Base-by-base conservation (phyloP, 805 yeast genomes). In the Ogataea paraovalis region DNA sequence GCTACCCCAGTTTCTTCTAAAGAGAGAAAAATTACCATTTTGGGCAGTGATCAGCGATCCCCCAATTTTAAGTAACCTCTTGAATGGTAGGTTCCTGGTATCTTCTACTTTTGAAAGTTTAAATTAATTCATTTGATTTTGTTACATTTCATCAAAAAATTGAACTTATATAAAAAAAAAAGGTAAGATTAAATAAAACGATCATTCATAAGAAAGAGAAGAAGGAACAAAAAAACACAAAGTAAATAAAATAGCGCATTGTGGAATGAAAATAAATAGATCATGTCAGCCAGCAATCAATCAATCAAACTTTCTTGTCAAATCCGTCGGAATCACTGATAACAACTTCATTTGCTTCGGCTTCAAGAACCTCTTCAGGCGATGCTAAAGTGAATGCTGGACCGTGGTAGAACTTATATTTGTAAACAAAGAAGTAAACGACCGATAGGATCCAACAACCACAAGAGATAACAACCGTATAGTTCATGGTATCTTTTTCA, bases 391-490 rank as follows among this genome's bases (percentile, higher is more conserved):
- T 39, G 19, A 28, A 39, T 8, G 30, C 30, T 22, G 41, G 41
- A 23, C 41, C 41, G 13, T 39, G 41, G 13, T 39, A 39, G 13
- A 22, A 23, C 4, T 39, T 39, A 16, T 39, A 39, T 25, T 39
- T 39, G 41, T 39, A 39, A 39, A 39, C 32, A 12, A 22, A 39
- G 41, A 39, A 39, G 41, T 39, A 39, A 14, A 42, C 19, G 22
- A 39, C 6, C 3, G 39, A 33, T 23, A 32, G 33, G 9, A 21
- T 22, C 44, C 44, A 42, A 33, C 34, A 36, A 7, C 83, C 83
- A 27, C 78, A 76, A 23, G 79, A 82, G 48, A 85, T 80, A 2
- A 79, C 86, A 53, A 75, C 75, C 0, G 88, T 80, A 62, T 85
- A 85, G 66, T 85, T 85, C 92, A 85, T 85, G 20, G 78, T 66